Conservation (phyloP, 2,329 filamentous ascomycete species). For the Emericellopsis cladophorae region DNA sequence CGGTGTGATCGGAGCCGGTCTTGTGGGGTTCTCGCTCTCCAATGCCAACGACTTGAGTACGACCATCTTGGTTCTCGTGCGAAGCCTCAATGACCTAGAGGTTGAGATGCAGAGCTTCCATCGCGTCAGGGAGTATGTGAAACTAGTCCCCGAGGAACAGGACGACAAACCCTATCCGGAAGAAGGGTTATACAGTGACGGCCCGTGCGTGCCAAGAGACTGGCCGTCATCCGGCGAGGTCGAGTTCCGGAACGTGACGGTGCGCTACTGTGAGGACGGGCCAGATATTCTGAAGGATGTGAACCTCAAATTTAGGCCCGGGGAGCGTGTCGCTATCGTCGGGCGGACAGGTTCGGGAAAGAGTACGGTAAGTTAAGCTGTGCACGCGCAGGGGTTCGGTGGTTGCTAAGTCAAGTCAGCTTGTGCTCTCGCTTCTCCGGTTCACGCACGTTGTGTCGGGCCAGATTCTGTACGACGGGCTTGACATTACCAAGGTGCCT, state of each 20-base stretch:
- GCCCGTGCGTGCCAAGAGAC: slow-evolving; percentile 24
- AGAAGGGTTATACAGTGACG: slow-evolving; percentile 25
- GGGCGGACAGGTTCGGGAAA: slow-evolving; percentile 77
- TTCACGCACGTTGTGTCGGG: slow-evolving; percentile 39
- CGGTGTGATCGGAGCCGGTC: background rate
- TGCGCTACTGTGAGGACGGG: slow-evolving; percentile 31
- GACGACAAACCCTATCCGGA: slow-evolving; percentile 24
- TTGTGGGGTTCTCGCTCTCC: slow-evolving; percentile 25
- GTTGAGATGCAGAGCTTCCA: slow-evolving; percentile 43
- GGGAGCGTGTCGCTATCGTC: slow-evolving; percentile 67
- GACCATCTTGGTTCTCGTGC: slow-evolving; percentile 37
- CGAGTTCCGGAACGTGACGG: slow-evolving; percentile 37
- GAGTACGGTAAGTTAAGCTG: slow-evolving; percentile 47
- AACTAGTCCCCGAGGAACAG: slow-evolving; percentile 30
- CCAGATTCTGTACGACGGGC: slow-evolving; percentile 40
- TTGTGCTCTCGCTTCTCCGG: slow-evolving; percentile 40
- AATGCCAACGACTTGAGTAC: slow-evolving; percentile 41
- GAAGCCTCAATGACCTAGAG: slow-evolving; percentile 42
- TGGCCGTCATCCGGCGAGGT: slow-evolving; percentile 35
- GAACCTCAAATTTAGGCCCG: slow-evolving; percentile 42
- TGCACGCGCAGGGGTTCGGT: background rate
- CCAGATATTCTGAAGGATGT: slow-evolving; percentile 36
- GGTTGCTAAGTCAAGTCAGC: slow-evolving; percentile 9
- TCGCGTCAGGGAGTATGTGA: slow-evolving; percentile 34
- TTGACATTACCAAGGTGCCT: slow-evolving; percentile 39